These are phyloP conservation scores for Sclerotinia trifoliorum DNA, from an alignment of 2,329 filamentous ascomycete genomes.

Conservation along the genomic window DNA sequence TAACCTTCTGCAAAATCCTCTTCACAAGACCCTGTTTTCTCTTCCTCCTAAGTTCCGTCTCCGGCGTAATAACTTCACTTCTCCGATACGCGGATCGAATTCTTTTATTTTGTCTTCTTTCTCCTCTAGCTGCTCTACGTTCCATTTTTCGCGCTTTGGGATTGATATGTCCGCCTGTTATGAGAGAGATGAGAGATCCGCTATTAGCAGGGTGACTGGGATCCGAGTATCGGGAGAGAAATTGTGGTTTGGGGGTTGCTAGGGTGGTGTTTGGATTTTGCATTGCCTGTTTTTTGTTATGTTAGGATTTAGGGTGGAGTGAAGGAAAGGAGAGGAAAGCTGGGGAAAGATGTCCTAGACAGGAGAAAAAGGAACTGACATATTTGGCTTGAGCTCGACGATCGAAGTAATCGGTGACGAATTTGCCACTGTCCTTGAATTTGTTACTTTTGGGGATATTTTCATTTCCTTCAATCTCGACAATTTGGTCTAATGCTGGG, in stretches of 20 bases:
- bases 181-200: conserved; percentile 47
- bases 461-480: conserved; percentile 29
- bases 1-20: conserved; percentile 39
- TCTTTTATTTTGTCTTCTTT: conserved; percentile 18
- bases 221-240: conserved; percentile 50
- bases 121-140: background rate
- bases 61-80: conserved; percentile 25
- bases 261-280: conserved; percentile 46
- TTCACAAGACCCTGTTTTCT: conserved; percentile 29
- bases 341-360: background rate
- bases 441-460: conserved; percentile 36
- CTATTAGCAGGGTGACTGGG: conserved; percentile 52
- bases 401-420: conserved; percentile 34
- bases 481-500: conserved; percentile 41
- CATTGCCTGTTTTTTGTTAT: conserved; percentile 11
- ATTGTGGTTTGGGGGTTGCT: conserved; percentile 40
- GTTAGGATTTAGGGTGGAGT: background rate
- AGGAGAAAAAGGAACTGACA: conserved; percentile 21
- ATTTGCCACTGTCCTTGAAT: conserved; percentile 43
- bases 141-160: conserved; percentile 18
- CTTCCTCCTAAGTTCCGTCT: conserved; percentile 22
- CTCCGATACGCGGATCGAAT: conserved; percentile 19
- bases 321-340: background rate
- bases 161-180: conserved; percentile 48
- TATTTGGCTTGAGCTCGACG: conserved; percentile 43